Evolutionary conservation across 768 basidiomycete genomes (phyloP).

Genomic region (Xerocomus spinulosus): DNA sequence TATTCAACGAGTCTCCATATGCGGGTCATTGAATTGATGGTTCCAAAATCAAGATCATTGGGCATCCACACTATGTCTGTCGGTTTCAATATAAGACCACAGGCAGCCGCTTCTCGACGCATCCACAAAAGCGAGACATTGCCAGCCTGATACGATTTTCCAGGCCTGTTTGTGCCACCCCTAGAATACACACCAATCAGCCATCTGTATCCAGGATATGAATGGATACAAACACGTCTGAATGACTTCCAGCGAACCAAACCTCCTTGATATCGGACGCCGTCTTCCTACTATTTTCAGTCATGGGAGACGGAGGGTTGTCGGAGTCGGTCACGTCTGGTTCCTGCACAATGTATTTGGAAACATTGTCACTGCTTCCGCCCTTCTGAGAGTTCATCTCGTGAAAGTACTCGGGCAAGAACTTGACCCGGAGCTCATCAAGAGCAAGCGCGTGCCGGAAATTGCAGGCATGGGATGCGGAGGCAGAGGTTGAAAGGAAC

Average conservation of each 20-base stretch:
- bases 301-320: background rate
- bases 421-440: conserved; percentile 57
- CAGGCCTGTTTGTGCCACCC: conserved; percentile 21
- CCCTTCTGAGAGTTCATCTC: conserved; percentile 22
- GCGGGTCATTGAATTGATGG: conserved; percentile 16
- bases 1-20: conserved; percentile 15
- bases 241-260: conserved; percentile 54
- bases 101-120: conserved; percentile 26
- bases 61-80: conserved; percentile 25
- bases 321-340: background rate
- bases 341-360: conserved; percentile 3
- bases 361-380: conserved; percentile 1
- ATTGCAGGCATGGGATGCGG: conserved; percentile 47
- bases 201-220: background rate
- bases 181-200: conserved; percentile 6
- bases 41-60: conserved; percentile 22
- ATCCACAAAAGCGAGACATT: conserved; percentile 31
- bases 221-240: conserved; percentile 27
- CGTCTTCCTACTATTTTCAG: too few relatives aligned
- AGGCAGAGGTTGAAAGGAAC: conserved; percentile 53
- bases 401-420: conserved; percentile 40
- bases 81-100: conserved; percentile 24
- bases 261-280: conserved; percentile 27
- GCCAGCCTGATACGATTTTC: conserved; percentile 17
- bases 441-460: conserved; percentile 64